Evolutionary conservation across 108 stramenopile genomes (phyloP).

Genomic region (Cyclotella sp.): DNA sequence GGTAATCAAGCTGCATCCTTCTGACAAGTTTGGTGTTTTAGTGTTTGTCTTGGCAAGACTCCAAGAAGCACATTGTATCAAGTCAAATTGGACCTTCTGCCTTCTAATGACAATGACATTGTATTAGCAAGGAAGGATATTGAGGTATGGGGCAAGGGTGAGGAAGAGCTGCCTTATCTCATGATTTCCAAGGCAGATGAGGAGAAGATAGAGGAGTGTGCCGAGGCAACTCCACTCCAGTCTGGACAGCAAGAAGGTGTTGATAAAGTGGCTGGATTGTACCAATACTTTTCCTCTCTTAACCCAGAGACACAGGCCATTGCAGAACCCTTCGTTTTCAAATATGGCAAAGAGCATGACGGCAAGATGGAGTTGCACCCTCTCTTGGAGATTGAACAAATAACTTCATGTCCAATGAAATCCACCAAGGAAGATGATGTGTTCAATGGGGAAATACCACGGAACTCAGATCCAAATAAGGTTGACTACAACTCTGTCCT

Average conservation of each 20-base stretch:
- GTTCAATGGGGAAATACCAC: not conserved
- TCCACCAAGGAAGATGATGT: not conserved
- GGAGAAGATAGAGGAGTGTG: not conserved
- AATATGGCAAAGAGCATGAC: not conserved
- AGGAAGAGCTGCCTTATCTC: not conserved
- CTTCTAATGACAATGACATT: not conserved
- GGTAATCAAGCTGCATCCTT: too few species aligned
- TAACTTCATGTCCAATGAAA: constrained; percentile 1
- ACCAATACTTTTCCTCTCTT: not conserved
- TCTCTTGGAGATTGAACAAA: not conserved
- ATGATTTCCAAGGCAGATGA: not conserved
- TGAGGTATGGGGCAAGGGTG: not conserved
- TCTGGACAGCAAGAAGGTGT: too few species aligned
- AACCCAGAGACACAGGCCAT: not conserved
- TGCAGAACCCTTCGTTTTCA: not conserved
- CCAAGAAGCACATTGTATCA: too few species aligned
- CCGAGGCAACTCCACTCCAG: too few species aligned
- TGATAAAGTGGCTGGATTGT: too few species aligned
- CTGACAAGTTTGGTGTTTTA: too few species aligned
- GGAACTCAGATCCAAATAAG: constrained; percentile 4
- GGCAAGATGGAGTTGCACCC: not conserved
- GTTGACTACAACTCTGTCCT: not conserved
- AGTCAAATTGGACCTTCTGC: not conserved
- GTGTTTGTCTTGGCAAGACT: too few species aligned
- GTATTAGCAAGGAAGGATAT: not conserved